Evolutionary conservation across 2,329 filamentous ascomycete genomes (phyloP), one percentile per base, ranked within the genome.

Genomic region (Mariannaea sp.): DNA sequence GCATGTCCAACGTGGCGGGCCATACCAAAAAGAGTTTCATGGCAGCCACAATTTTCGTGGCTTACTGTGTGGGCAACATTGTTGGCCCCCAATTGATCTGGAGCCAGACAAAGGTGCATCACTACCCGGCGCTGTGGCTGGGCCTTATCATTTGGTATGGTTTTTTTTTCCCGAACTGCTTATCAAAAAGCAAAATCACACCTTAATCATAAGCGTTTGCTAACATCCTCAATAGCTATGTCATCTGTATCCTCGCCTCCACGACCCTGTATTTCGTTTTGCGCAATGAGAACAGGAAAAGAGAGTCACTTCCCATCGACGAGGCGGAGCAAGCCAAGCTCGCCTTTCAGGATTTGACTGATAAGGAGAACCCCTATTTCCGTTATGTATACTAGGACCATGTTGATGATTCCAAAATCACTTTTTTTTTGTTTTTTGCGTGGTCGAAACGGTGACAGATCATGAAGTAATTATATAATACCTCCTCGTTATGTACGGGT

Each of bases 1-100:
- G 77, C 27, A 79, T 80, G 77, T 81, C 82, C 9, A 92, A 92
- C 59, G 86, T 91, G 0, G 87, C 88, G 0, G 88, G 89, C 0
- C 81, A 88, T 19, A 91, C 88, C 0, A 92, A 92, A 74, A 91
- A 91, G 76, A 88, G 84, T 58, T 85, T 88, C 63, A 90, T 88
- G 78, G 86, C 88, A 0, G 84, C 85, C 0, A 84, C 85, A 0
- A 86, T 89, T 1, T 92, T 91, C 57, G 86, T 89, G 0, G 87
- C 86, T 0, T 91, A 91, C 65, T 89, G 86, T 49, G 84, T 91
- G 3, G 80, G 88, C 1, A 91, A 91, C 61, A 91, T 92, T 44
- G 83, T 91, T 19, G 88, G 88, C 0, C 88, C 88, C 3, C 86
- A 89, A 70, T 75, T 91, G 32, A 81, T 91, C 33, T 82, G 82